Percentiles rank a stretch among this genome's conserved stretches.
phyloP scores from a whole-genome alignment of 257 asterid species.

The Primulina huaijiensis region DNA sequence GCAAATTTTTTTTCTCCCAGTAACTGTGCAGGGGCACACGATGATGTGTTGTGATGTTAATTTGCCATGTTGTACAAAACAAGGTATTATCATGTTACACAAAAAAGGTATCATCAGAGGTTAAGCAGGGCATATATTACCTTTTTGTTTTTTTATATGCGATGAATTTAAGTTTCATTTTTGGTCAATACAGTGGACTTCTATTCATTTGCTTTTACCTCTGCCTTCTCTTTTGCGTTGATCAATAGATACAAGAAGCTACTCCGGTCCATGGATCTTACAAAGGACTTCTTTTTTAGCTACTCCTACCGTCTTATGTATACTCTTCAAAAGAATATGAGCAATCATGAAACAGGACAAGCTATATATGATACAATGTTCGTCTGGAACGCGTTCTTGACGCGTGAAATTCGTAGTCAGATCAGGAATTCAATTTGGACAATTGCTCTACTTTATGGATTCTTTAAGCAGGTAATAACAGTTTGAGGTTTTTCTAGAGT shows the following conservation, averaged over 20 bases:
- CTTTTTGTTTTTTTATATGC: constrained; percentile 27
- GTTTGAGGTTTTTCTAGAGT: constrained; percentile 3
- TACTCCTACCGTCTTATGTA: constrained; percentile 90
- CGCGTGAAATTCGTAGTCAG: constrained; percentile 81
- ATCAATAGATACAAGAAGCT: constrained; percentile 93
- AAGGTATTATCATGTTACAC: constrained; percentile 37
- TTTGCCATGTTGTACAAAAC: constrained; percentile 61
- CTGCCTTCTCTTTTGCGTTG: constrained; percentile 37
- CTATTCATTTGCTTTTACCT: constrained; percentile 43
- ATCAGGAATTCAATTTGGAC: constrained; percentile 82
- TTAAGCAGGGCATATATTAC: constrained; percentile 36
- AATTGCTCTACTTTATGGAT: constrained; percentile 86
- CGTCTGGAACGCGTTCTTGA: constrained; percentile 96
- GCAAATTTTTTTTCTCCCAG: constrained; percentile 41
- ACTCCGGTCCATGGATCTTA: constrained; percentile 80
- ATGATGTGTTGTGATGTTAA: constrained; percentile 64
- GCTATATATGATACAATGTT: constrained; percentile 83
- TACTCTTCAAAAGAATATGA: constrained; percentile 82
- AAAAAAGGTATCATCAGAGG: constrained; percentile 67
- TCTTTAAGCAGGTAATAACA: constrained; percentile 81
- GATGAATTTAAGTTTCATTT: constrained; percentile 20
- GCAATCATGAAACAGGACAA: constrained; percentile 56
- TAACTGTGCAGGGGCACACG: constrained; percentile 59
- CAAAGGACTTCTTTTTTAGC: constrained; percentile 97
- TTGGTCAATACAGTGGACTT: constrained; percentile 23